These are phyloP conservation scores for Scleromitrula shiraiana DNA, from an alignment of 2,329 filamentous ascomycete species.

Conservation along the genomic window DNA sequence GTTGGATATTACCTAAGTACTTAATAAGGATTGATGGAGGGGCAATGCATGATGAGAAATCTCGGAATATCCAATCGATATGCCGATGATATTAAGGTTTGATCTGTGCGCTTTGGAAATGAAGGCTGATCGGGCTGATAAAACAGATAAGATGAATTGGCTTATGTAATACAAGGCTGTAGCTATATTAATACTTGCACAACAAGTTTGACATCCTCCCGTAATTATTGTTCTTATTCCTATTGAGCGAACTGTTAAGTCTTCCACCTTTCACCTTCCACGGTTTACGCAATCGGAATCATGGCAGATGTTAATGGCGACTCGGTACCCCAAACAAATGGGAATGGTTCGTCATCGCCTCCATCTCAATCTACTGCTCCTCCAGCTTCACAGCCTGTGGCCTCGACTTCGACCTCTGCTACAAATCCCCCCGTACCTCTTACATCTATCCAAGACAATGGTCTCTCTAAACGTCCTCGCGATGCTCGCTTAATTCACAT, in stretches of 20 bases:
- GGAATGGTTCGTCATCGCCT: slow-evolving; percentile 31
- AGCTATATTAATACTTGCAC: no score
- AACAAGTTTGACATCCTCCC: no score
- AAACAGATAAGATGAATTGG: no score
- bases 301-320: slow-evolving; percentile 30
- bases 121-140: no score
- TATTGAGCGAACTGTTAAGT: no score
- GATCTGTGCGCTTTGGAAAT: slow-evolving; percentile 11
- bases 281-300: not conserved
- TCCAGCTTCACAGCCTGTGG: slow-evolving; percentile 16
- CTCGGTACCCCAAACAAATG: slow-evolving; percentile 43
- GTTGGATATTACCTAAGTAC: no score
- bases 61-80: no score
- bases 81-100: slow-evolving; percentile 12
- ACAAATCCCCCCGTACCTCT: slow-evolving; percentile 25
- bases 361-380: slow-evolving; percentile 22
- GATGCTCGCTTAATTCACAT: slow-evolving; percentile 75
- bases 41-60: slow-evolving; percentile 10
- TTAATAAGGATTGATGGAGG: slow-evolving; percentile 14
- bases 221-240: no score
- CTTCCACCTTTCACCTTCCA: no score
- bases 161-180: no score
- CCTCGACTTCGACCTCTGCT: slow-evolving; percentile 10
- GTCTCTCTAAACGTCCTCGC: slow-evolving; percentile 51
- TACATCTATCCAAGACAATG: slow-evolving; percentile 28